A percentile compares a stretch with the other conserved stretches of the same genome.
Evolutionary conservation across 352 stramenopile species (phyloP).

Genomic region (Phytophthora cryptogea): DNA sequence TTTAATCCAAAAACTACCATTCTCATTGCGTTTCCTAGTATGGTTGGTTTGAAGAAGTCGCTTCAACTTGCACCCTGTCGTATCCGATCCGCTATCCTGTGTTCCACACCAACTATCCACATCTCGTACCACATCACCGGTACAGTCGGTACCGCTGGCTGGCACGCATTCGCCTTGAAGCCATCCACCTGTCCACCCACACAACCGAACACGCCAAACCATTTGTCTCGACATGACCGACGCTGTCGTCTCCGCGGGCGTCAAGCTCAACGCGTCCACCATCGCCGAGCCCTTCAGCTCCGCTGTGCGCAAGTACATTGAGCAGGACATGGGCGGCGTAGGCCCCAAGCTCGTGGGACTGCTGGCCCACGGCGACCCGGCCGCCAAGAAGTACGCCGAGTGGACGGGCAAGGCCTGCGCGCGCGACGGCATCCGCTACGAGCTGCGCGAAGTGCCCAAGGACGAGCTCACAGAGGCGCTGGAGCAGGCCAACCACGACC

Average conservation of each 20-base stretch:
- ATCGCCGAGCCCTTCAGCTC: slow-evolving; percentile 89
- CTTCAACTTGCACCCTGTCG: not conserved
- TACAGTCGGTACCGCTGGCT: slow-evolving; percentile 17
- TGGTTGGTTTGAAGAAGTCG: no score
- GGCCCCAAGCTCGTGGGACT: slow-evolving; percentile 91
- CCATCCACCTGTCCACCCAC: slow-evolving; percentile 5
- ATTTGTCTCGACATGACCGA: slow-evolving; percentile 24
- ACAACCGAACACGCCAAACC: no score
- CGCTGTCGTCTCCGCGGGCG: slow-evolving; percentile 12
- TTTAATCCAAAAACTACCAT: not conserved
- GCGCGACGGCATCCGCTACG: slow-evolving; percentile 96
- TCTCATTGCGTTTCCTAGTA: no score
- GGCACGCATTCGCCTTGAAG: slow-evolving; percentile 10
- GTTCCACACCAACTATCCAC: not conserved
- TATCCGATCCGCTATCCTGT: not conserved
- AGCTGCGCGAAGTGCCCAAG: slow-evolving; percentile 93
- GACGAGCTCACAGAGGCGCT: slow-evolving; percentile 94
- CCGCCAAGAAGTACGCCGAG: slow-evolving; percentile 96
- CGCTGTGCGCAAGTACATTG: slow-evolving; percentile 85
- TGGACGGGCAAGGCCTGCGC: slow-evolving; percentile 96
- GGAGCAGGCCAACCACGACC: slow-evolving; percentile 92
- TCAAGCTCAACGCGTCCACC: slow-evolving; percentile 81
- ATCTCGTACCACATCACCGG: slow-evolving; percentile 3
- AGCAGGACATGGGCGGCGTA: slow-evolving; percentile 70
- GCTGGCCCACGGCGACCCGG: slow-evolving; percentile 94